These are phyloP conservation scores for Crithidia sp. DNA, from an alignment of 208 protist species.

Conservation along the genomic window DNA sequence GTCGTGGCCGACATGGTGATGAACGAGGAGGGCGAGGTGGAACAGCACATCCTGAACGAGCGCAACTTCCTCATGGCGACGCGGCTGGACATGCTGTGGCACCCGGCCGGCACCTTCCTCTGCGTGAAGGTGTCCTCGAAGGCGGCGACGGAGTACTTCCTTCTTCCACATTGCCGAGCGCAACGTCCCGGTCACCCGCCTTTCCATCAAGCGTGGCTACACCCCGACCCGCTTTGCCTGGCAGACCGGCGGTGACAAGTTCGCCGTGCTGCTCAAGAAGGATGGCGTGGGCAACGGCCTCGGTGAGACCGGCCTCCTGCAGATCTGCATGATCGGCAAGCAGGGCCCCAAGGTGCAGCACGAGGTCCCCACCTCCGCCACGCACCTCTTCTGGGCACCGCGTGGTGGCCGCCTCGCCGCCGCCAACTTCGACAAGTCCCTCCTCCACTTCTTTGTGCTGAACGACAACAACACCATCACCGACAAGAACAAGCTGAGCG, in stretches of 20 bases:
- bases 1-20: slow-evolving; percentile 76
- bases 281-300: slow-evolving; percentile 41
- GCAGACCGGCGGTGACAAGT: slow-evolving; percentile 84
- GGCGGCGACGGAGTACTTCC: slow-evolving; percentile 75
- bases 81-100: slow-evolving; percentile 87
- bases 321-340: slow-evolving; percentile 80
- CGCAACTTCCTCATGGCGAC: slow-evolving; percentile 84
- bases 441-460: slow-evolving; percentile 84
- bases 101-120: slow-evolving; percentile 85
- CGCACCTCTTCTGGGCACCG: slow-evolving; percentile 86
- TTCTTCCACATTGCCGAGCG: slow-evolving; percentile 80
- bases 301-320: slow-evolving; percentile 68
- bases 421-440: slow-evolving; percentile 84
- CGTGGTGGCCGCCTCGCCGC: slow-evolving; percentile 69
- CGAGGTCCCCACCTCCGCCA: slow-evolving; percentile 63
- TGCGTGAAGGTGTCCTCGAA: slow-evolving; percentile 75
- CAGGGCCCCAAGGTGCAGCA: slow-evolving; percentile 79
- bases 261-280: slow-evolving; percentile 73
- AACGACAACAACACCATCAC: slow-evolving; percentile 67
- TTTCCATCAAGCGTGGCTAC: slow-evolving; percentile 76
- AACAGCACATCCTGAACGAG: slow-evolving; percentile 74
- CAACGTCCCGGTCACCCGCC: slow-evolving; percentile 62
- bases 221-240: slow-evolving; percentile 83
- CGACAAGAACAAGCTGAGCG: slow-evolving; percentile 69
- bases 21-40: slow-evolving; percentile 74